These are phyloP conservation scores for Castanopsis chinensis DNA, from an alignment of 306 rosid genomes.

Conservation along the genomic window DNA sequence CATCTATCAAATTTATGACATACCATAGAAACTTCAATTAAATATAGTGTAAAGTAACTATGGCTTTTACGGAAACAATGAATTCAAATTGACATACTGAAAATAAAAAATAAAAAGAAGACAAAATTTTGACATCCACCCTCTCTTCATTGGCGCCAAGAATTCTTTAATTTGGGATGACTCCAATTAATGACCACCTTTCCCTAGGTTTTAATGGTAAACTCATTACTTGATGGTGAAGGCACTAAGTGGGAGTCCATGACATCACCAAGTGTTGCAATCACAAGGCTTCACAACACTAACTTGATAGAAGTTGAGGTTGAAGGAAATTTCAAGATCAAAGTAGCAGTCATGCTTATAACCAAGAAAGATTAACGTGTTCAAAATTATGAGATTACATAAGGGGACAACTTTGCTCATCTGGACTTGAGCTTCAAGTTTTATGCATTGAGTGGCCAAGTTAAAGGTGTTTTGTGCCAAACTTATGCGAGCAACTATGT, in stretches of 20 bases:
- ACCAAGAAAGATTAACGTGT: constrained; percentile 2
- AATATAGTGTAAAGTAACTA: too few relatives aligned
- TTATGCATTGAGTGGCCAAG: constrained; percentile 20
- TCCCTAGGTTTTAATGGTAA: constrained; percentile 11
- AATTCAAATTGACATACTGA: too few relatives aligned
- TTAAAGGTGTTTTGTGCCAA: constrained; percentile 30
- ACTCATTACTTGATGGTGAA: not conserved
- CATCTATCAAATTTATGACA: too few relatives aligned
- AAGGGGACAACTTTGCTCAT: constrained; percentile 31
- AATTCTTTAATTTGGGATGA: constrained; percentile 19
- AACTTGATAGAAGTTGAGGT: constrained; percentile 25
- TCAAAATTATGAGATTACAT: constrained; percentile 19
- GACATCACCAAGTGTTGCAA: not conserved
- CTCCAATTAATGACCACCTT: constrained; percentile 21
- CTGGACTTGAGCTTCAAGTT: constrained; percentile 36
- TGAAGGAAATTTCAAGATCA: constrained; percentile 21
- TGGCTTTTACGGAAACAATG: too few relatives aligned
- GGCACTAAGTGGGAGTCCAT: constrained; percentile 9
- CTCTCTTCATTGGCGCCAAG: constrained; percentile 24
- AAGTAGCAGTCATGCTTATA: constrained; percentile 24
- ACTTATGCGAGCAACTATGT: constrained; percentile 23
- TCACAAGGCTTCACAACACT: not conserved
- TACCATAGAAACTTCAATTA: too few relatives aligned
- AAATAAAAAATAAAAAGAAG: too few relatives aligned
- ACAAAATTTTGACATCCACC: constrained; percentile 3